phyloP scores from a whole-genome alignment of 208 protist genomes.

The Polymyxa betae region DNA sequence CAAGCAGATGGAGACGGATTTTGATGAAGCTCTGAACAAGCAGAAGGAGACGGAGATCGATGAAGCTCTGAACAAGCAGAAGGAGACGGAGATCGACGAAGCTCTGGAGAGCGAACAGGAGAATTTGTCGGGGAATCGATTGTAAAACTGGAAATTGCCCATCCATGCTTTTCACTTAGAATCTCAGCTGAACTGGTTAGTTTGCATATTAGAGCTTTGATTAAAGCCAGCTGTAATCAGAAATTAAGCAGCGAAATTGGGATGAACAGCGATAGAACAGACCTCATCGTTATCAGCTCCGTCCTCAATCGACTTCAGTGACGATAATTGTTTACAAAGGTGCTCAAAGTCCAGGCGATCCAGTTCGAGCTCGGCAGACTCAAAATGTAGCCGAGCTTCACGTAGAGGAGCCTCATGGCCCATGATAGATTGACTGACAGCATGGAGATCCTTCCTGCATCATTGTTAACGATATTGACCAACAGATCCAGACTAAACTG shows the following conservation, averaged over 20 bases:
- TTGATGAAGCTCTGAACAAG: too few species aligned
- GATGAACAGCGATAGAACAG: neutral
- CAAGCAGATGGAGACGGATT: neutral
- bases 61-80: neutral
- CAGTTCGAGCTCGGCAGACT: neutral
- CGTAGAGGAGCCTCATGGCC: neutral
- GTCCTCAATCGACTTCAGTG: neutral
- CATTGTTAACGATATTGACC: neutral
- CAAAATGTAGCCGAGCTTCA: neutral
- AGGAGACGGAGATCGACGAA: neutral
- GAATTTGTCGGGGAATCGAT: neutral
- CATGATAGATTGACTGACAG: neutral
- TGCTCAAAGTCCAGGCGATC: neutral
- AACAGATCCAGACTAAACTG: neutral
- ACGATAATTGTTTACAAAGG: neutral
- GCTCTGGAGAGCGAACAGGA: neutral
- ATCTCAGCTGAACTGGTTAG: neutral
- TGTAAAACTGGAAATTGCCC: neutral
- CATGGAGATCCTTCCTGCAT: neutral
- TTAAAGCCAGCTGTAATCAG: neutral
- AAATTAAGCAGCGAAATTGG: neutral
- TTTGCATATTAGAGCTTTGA: neutral
- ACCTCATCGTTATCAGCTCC: neutral
- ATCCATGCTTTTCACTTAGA: neutral
- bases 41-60: neutral